Conservation (phyloP, 1,139 yeast genomes). For the Casaregolazyma lundiana region DNA sequence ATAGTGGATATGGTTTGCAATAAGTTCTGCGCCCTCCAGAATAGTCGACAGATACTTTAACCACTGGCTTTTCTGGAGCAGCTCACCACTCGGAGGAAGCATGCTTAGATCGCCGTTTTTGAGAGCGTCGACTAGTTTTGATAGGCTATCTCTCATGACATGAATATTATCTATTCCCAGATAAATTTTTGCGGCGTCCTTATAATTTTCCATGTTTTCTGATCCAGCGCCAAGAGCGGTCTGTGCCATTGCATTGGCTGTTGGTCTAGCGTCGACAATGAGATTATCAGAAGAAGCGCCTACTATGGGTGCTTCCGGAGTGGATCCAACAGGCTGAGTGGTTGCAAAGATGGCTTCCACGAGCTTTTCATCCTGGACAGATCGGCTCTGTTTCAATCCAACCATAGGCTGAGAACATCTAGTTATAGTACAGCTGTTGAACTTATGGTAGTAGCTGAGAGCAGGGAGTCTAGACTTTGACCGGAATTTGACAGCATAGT, state of each 20-base stretch:
- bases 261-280: conserved; percentile 86
- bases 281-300: conserved; percentile 49
- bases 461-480: conserved; percentile 85
- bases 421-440: conserved; percentile 71
- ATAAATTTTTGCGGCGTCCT: conserved; percentile 61
- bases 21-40: conserved; percentile 70
- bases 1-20: conserved; percentile 73
- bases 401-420: conserved; percentile 92
- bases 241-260: conserved; percentile 94
- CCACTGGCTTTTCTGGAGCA: conserved; percentile 72
- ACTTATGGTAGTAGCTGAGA: conserved; percentile 66
- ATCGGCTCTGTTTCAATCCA: conserved; percentile 81
- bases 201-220: conserved; percentile 83
- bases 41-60: conserved; percentile 64
- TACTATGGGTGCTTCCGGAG: conserved; percentile 18
- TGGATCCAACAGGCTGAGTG: conserved; percentile 13
- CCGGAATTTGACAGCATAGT: conserved; percentile 79
- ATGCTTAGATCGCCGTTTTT: conserved; percentile 62
- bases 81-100: conserved; percentile 41
- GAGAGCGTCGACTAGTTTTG: conserved; percentile 56
- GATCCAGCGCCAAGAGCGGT: conserved; percentile 97
- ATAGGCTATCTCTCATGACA: conserved; percentile 83
- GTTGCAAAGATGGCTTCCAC: conserved; percentile 63
- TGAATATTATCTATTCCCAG: conserved; percentile 93
- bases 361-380: conserved; percentile 85